Conservation (phyloP, 768 basidiomycete species). For the Boletus rex-veris region DNA sequence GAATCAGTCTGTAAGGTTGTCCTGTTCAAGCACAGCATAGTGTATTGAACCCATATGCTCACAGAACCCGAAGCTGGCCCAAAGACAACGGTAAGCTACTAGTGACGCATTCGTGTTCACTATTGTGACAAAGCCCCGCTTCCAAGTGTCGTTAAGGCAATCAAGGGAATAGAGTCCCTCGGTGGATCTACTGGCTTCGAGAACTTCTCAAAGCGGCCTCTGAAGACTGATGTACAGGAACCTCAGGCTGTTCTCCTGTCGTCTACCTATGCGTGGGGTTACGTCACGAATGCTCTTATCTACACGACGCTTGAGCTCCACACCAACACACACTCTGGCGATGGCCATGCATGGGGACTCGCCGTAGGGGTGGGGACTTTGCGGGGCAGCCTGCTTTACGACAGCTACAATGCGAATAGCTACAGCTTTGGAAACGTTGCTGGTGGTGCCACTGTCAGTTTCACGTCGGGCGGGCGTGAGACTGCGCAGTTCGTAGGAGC, state of each 20-base stretch:
- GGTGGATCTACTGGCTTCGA: constrained; percentile 2
- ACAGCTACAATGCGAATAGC: not conserved
- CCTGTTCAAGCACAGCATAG: no score
- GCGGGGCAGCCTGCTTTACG: not conserved
- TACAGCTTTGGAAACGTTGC: not conserved
- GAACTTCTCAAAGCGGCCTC: not conserved
- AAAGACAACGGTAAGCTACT: not conserved
- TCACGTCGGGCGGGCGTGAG: not conserved
- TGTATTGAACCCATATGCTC: no score
- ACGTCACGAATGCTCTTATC: not conserved
- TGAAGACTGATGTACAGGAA: not conserved
- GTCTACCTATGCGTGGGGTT: not conserved
- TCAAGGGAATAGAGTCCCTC: constrained; percentile 2
- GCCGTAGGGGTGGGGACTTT: not conserved
- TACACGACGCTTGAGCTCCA: not conserved
- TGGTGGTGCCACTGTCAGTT: not conserved
- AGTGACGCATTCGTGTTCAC: not conserved
- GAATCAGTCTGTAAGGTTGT: not conserved
- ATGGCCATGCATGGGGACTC: constrained; percentile 1
- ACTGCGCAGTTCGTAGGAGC: not conserved
- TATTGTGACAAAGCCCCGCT: not conserved
- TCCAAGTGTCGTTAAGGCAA: not conserved
- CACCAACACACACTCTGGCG: not conserved
- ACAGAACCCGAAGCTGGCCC: not conserved
- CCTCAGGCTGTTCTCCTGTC: not conserved